Evolutionary conservation across 1,139 yeast genomes (phyloP), one percentile per base, ranked within the genome.

Genomic region (Candida sanyaensis): DNA sequence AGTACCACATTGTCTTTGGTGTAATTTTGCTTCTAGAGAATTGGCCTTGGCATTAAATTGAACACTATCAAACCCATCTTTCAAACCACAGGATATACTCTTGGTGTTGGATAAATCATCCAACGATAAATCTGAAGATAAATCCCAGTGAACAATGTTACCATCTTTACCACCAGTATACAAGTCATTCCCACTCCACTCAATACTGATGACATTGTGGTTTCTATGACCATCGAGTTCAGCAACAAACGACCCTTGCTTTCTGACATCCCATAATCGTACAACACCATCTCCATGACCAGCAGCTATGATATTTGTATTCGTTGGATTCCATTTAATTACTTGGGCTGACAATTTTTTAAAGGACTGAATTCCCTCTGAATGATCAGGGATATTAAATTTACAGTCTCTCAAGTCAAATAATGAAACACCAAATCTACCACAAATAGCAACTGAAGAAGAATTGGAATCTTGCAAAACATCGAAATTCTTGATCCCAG

Each of bases 261-360:
- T 78, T 51, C 96, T 74, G 41, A 87, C 79, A 66, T 88, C 96
- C 95, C 96, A 88, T 40, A 88, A 69, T 55, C 85, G 71, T 41
- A 86, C 77, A 1, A 79, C 67, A 3, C 81, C 81, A 55, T 83
- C 84, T 42, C 74, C 71, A 56, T 83, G 88, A 6, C 86, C 81
- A 2, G 91, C 81, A 1, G 92, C 90, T 39, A 88, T 72, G 13
- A 82, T 69, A 56, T 84, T 77, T 17, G 81, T 79, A 60, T 86
- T 78, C 6, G 65, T 60, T 1, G 85, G 78, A 44, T 84, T 78
- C 95, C 96, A 88, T 59, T 75, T 77, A 43, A 85, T 80, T 27
- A 69, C 54, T 41, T 77, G 75, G 0, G 75, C 57, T 2, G 61
- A 60, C 44, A 67, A 52, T 46, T 46, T 45, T 57, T 60, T 44